Conservation (phyloP, 2,329 filamentous ascomycete genomes). For the Aspergillus pseudonomiae region DNA sequence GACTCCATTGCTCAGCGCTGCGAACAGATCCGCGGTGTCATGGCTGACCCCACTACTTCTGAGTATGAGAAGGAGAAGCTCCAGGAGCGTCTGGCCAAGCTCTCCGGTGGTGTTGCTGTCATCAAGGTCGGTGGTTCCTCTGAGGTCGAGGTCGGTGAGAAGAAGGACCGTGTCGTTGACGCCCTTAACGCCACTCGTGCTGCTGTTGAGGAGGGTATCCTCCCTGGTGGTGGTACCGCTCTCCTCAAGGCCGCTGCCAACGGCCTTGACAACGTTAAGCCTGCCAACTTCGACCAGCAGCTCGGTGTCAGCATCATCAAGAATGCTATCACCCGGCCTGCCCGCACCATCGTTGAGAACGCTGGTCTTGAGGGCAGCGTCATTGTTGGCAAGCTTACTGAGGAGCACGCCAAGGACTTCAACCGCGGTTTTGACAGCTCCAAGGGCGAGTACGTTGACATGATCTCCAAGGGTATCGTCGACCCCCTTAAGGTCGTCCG, state of each 20-base stretch:
- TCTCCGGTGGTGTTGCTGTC: slow-evolving; percentile 97
- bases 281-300: slow-evolving; percentile 97
- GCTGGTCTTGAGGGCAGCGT: slow-evolving; percentile 94
- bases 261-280: slow-evolving; percentile 79
- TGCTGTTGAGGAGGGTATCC: slow-evolving; percentile 98
- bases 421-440: slow-evolving; percentile 97
- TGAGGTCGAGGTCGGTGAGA: slow-evolving; percentile 98
- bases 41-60: slow-evolving; percentile 88
- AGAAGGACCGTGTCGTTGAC: slow-evolving; percentile 99
- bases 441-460: slow-evolving; percentile 98
- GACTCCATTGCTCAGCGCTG: slow-evolving; percentile 91
- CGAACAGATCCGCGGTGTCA: slow-evolving; percentile 98
- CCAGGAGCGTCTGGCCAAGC: slow-evolving; percentile 98
- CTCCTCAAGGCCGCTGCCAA: slow-evolving; percentile 96
- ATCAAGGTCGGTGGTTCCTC: slow-evolving; percentile 98
- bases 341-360: slow-evolving; percentile 95
- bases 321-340: slow-evolving; percentile 95
- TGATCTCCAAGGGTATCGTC: slow-evolving; percentile 95
- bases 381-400: slow-evolving; percentile 95
- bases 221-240: slow-evolving; percentile 96
- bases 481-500: slow-evolving; percentile 99
- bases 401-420: slow-evolving; percentile 90
- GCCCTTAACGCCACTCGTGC: slow-evolving; percentile 97
- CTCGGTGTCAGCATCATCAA: slow-evolving; percentile 97
- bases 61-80: slow-evolving; percentile 99